These are phyloP conservation scores for Solanum virginianum DNA, from an alignment of 257 asterid species.

Conservation along the genomic window DNA sequence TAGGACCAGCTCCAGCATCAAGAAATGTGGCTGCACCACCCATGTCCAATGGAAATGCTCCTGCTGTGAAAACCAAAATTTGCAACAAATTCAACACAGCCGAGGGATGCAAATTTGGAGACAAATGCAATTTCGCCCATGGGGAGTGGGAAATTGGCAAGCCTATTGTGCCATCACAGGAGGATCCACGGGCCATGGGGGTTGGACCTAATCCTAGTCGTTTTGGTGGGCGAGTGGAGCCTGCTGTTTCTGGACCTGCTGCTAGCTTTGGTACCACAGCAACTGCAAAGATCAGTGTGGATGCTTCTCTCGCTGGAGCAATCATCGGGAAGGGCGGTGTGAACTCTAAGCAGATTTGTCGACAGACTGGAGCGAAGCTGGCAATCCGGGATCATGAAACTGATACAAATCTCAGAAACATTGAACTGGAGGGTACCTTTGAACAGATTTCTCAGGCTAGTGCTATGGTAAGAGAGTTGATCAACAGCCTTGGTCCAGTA, in stretches of 20 bases:
- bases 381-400: slow-evolving; percentile 67
- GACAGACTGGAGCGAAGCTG: slow-evolving; percentile 72
- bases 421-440: slow-evolving; percentile 80
- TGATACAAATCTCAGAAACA: slow-evolving; percentile 60
- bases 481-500: slow-evolving; percentile 32
- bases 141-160: slow-evolving; percentile 91
- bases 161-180: slow-evolving; percentile 33
- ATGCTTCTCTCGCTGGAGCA: slow-evolving; percentile 73
- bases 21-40: slow-evolving; percentile 25
- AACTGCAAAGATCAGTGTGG: slow-evolving; percentile 76
- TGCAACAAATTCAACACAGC: slow-evolving; percentile 70
- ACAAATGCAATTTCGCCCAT: slow-evolving; percentile 83
- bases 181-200: slow-evolving; percentile 39
- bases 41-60: slow-evolving; percentile 38
- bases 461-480: slow-evolving; percentile 65
- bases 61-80: slow-evolving; percentile 46
- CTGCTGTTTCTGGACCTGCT: slow-evolving; percentile 38
- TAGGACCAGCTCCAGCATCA: slow-evolving; percentile 43
- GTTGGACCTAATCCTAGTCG: slow-evolving; percentile 37
- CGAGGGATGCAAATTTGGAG: slow-evolving; percentile 90
- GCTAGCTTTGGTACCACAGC: slow-evolving; percentile 66
- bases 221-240: slow-evolving; percentile 35
- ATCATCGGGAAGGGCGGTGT: slow-evolving; percentile 92
- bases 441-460: slow-evolving; percentile 75
- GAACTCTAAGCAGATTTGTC: slow-evolving; percentile 80